Evolutionary conservation across 2,329 filamentous ascomycete genomes (phyloP), one percentile per base, ranked within the genome.

Genomic region (Akanthomyces muscarius): DNA sequence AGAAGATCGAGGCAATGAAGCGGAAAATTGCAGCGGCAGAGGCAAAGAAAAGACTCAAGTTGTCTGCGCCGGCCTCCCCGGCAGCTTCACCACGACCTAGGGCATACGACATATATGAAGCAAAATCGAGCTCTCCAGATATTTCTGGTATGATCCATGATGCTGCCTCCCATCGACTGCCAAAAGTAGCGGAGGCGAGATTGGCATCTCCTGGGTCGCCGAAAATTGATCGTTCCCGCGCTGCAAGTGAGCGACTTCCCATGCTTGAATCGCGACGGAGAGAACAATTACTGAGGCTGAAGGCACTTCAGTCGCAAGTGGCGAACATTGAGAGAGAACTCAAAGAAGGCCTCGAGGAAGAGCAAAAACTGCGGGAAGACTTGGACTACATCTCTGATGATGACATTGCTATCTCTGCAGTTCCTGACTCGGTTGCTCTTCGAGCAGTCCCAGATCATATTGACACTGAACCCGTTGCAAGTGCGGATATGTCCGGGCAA

Each of bases 1-100:
- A 80, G 62, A 80, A 83, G 66, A 89, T 89, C 38, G 82, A 87
- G 68, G 79, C 82, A 59, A 82, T 88, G 76, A 86, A 84, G 69
- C 77, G 78, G 41, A 81, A 76, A 66, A 86, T 87, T 68, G 83
- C 83, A 2, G 80, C 85, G 67, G 82, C 82, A 18, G 84, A 87
- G 70, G 83, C 83, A 11, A 82, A 80, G 68, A 81, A 81, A 69
- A 81, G 77, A 68, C 73, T 75, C 53, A 80, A 77, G 64, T 67
- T 64, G 33, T 74, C 72, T 16, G 70, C 66, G 48, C 71, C 69
- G 44, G 66, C 66, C 5, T 76, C 76, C 2, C 71, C 74, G 6
- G 74, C 66, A 38, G 61, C 69, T 4, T 68, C 71, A 16, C 69
- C 68, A 10, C 60, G 60, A 21, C 60, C 60, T 0, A 55, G 51